These are phyloP conservation scores for Calonectria pseudoturangicola DNA, from an alignment of 2,329 filamentous ascomycete species.

Conservation along the genomic window DNA sequence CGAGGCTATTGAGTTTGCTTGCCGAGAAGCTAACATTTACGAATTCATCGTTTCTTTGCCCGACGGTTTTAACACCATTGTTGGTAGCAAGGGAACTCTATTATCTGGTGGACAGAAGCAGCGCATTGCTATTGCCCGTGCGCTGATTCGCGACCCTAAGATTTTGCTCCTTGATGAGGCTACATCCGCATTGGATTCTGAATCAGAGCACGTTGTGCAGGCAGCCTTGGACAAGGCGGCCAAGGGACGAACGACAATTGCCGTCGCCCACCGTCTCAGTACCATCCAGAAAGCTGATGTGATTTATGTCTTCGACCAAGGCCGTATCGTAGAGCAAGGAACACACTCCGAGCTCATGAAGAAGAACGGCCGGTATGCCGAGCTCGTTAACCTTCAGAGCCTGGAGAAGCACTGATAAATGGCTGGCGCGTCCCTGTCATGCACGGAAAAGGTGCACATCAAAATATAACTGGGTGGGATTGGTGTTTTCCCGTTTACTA, in stretches of 20 bases:
- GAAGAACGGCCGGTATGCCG: constrained; percentile 82
- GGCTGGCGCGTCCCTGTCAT: background rate
- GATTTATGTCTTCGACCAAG: constrained; percentile 97
- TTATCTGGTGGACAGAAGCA: constrained; percentile 96
- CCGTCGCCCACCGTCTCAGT: constrained; percentile 92
- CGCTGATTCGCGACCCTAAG: constrained; percentile 92
- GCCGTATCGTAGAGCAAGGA: constrained; percentile 88
- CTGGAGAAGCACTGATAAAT: constrained; percentile 74
- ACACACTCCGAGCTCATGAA: constrained; percentile 84
- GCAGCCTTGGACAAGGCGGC: constrained; percentile 87
- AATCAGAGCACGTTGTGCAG: constrained; percentile 87
- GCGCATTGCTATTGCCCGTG: constrained; percentile 93
- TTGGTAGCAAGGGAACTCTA: constrained; percentile 90
- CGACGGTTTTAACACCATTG: constrained; percentile 89
- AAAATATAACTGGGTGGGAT: constrained; percentile 13
- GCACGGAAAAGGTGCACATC: background rate
- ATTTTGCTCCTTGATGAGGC: constrained; percentile 90
- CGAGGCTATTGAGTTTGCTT: constrained; percentile 83
- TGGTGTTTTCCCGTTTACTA: constrained; percentile 22
- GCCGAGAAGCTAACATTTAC: constrained; percentile 93
- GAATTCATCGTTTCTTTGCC: constrained; percentile 92
- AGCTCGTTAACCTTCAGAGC: constrained; percentile 88
- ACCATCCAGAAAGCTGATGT: constrained; percentile 96
- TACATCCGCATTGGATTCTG: constrained; percentile 84
- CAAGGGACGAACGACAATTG: constrained; percentile 91